Evolutionary conservation across 1,284 basidiomycete species (phyloP).

Genomic region (Ganoderma sp.): DNA sequence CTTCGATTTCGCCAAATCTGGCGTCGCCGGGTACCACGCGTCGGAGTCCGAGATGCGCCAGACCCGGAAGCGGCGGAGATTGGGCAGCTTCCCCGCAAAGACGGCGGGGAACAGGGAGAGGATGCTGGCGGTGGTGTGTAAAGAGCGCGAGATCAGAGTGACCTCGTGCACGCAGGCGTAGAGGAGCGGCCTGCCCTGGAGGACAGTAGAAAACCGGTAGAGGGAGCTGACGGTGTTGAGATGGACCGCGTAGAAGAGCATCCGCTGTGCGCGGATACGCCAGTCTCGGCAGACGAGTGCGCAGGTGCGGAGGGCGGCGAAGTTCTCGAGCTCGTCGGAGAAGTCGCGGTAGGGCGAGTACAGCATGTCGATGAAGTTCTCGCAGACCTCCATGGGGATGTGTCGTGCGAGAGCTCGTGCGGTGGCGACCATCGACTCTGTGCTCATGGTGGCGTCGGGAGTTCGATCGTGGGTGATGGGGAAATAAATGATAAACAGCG

Average conservation of each 20-base stretch:
- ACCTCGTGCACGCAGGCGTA: not conserved
- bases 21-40: not conserved
- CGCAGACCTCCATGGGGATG: constrained; percentile 31
- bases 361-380: constrained; percentile 38
- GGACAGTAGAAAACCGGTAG: not conserved
- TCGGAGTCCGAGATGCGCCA: not conserved
- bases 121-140: not conserved
- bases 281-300: not conserved
- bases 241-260: not conserved
- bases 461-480: not conserved
- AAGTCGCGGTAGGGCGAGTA: not conserved
- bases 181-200: not conserved
- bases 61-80: not conserved
- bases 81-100: not conserved
- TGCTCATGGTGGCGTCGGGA: not conserved
- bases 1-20: too few species aligned
- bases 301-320: not conserved
- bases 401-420: not conserved
- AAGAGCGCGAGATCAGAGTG: not conserved
- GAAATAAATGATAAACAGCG: not conserved
- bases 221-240: not conserved
- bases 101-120: not conserved
- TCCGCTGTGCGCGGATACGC: not conserved
- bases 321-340: not conserved
- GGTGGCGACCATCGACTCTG: not conserved